These are phyloP conservation scores for Nemania sp. DNA, from an alignment of 2,329 filamentous ascomycete genomes.

Conservation along the genomic window DNA sequence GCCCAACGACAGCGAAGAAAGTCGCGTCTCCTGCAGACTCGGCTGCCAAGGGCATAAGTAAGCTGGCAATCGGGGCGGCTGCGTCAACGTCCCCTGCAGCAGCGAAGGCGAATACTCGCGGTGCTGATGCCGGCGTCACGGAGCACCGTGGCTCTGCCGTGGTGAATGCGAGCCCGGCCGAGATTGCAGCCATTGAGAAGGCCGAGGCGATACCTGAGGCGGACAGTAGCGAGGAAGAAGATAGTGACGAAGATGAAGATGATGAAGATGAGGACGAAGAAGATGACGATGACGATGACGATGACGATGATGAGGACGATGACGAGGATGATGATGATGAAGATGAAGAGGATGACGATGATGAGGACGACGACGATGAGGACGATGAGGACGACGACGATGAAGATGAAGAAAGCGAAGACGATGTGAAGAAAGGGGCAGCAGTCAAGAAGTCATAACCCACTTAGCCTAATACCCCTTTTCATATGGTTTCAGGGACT, in stretches of 20 bases:
- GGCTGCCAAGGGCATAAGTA: slow-evolving; percentile 29
- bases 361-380: slow-evolving; percentile 37
- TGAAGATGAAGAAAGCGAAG: slow-evolving; percentile 19
- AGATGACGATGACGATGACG: slow-evolving; percentile 32
- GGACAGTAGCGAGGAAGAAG: slow-evolving; percentile 31
- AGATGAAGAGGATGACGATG: slow-evolving; percentile 34
- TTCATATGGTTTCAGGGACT: not conserved
- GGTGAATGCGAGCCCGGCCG: slow-evolving; percentile 40
- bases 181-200: slow-evolving; percentile 47
- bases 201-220: slow-evolving; percentile 47
- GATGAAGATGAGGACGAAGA: slow-evolving; percentile 37
- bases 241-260: slow-evolving; percentile 35
- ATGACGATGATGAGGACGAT: slow-evolving; percentile 24
- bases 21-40: slow-evolving; percentile 13
- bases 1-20: slow-evolving; percentile 13
- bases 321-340: slow-evolving; percentile 29
- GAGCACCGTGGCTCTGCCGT: slow-evolving; percentile 40
- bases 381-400: slow-evolving; percentile 34
- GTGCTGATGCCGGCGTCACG: slow-evolving; percentile 9
- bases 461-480: slow-evolving; percentile 15
- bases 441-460: slow-evolving; percentile 32
- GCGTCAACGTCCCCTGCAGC: slow-evolving; percentile 47
- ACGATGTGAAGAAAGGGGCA: slow-evolving; percentile 23
- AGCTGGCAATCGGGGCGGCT: slow-evolving; percentile 20
- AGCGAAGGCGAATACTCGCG: slow-evolving; percentile 45